Evolutionary conservation across 1,284 basidiomycete genomes (phyloP).

Genomic region (Sporisorium iseilematis-ciliati): DNA sequence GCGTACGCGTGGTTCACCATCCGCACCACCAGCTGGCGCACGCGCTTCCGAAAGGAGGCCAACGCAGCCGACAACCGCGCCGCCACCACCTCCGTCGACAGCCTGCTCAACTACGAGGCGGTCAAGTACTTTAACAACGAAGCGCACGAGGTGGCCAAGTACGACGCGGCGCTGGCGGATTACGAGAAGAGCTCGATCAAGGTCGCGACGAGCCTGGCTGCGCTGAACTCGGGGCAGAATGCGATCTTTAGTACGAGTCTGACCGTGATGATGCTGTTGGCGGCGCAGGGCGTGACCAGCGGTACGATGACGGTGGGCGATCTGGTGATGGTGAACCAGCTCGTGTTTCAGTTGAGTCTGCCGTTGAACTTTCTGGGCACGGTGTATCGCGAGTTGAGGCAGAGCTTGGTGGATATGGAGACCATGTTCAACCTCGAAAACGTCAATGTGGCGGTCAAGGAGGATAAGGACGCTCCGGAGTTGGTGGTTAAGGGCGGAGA

Average conservation of each 20-base stretch:
- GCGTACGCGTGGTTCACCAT: conserved; percentile 98
- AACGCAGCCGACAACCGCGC: conserved; percentile 97
- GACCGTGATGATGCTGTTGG: conserved; percentile 95
- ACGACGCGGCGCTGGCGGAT: conserved; percentile 86
- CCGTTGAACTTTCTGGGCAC: conserved; percentile 97
- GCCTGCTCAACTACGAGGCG: conserved; percentile 96
- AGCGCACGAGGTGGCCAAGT: conserved; percentile 87
- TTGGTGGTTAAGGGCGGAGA: conserved; percentile 81
- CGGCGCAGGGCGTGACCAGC: conserved; percentile 91
- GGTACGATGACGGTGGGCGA: conserved; percentile 98
- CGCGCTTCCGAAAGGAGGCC: conserved; percentile 91
- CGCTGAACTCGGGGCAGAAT: conserved; percentile 95
- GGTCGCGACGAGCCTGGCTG: conserved; percentile 92
- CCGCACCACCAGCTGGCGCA: conserved; percentile 95
- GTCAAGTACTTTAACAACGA: conserved; percentile 99
- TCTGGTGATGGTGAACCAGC: conserved; percentile 97
- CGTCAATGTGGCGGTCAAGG: conserved; percentile 82
- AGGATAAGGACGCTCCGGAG: conserved; percentile 78
- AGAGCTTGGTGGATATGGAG: conserved; percentile 97
- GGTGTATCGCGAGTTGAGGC: conserved; percentile 94
- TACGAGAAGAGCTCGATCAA: conserved; percentile 94
- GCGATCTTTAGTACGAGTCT: conserved; percentile 92
- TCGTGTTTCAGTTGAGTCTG: conserved; percentile 97
- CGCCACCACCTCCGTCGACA: conserved; percentile 92
- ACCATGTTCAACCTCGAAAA: conserved; percentile 90